Evolutionary conservation across 2,329 filamentous ascomycete genomes (phyloP).

Genomic region (Thielaviopsis ethacetica): DNA sequence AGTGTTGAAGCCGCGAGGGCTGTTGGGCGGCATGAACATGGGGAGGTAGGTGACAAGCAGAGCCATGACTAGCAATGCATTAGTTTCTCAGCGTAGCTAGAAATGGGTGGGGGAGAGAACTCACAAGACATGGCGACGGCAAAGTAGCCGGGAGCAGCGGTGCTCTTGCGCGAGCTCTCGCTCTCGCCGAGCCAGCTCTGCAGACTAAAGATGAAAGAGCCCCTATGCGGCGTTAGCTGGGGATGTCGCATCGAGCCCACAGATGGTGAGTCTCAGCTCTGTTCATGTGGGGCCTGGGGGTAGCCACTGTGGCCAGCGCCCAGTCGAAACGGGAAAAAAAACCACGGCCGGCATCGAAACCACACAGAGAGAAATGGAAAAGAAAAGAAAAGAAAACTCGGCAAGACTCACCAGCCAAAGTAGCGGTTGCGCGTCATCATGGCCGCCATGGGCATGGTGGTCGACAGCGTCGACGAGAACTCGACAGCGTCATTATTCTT

Average conservation of each 20-base stretch:
- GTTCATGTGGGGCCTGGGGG: no score
- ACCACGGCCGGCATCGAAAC: not conserved
- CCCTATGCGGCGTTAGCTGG: conserved; percentile 31
- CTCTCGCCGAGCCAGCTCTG: conserved; percentile 68
- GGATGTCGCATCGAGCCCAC: no score
- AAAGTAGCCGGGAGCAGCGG: conserved; percentile 52
- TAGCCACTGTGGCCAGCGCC: no score
- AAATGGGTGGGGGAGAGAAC: conserved; percentile 18
- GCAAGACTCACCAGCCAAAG: conserved; percentile 40
- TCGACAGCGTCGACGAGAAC: conserved; percentile 53
- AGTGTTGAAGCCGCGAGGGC: not conserved
- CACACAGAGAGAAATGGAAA: no score
- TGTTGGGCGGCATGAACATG: conserved; percentile 26
- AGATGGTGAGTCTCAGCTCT: no score
- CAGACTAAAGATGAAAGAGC: conserved; percentile 55
- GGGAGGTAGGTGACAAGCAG: conserved; percentile 36
- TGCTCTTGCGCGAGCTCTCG: conserved; percentile 45
- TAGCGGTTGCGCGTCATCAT: conserved; percentile 88
- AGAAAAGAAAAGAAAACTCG: not conserved
- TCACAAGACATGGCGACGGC: conserved; percentile 64
- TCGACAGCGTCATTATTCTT: conserved; percentile 45
- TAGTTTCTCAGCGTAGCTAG: not conserved
- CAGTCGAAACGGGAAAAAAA: no score
- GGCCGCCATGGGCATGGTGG: conserved; percentile 85
- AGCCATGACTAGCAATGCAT: conserved; percentile 35